Base-by-base conservation (phyloP, 768 basidiomycete species). In the Rubroboletus satanas region DNA sequence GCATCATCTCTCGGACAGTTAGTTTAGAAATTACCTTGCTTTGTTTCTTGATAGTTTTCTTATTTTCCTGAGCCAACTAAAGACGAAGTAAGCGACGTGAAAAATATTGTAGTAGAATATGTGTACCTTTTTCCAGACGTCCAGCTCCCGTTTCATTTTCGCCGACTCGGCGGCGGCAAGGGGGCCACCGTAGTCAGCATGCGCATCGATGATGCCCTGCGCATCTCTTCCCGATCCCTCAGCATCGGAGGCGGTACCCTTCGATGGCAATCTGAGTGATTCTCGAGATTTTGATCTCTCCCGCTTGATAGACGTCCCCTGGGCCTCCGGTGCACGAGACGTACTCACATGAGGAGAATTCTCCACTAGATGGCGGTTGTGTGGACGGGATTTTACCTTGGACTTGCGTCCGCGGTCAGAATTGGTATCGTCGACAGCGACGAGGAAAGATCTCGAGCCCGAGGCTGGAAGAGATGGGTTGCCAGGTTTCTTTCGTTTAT, bases 101-200 rank as follows among this genome's bases (percentile, higher is more conserved):
- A 31, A 11, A 35, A 38, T 21, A 7, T 31, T n/a, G 18, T 14
- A 11, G 29, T 15, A n/a, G 32, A 39, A 23, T 50, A 45, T 54
- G 56, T 64, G 49, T 33, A 71, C 74, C 63, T 75, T 81, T 68
- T 81, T 84, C 57, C 83, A 72, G 6, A 57, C 52, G 45, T 87
- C 84, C 5, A 85, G 62, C 59, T 90, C 85, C 33, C 74, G 77
- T 66, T 75, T 81, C 68, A 85, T 67, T 36, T 74, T 75, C n/a
- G 79, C 78, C 50, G 76, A 76, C 61, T 85, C 83, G 12, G 78
- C 74, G 12, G 69, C 63, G 6, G 79, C 75, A 56, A 78, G 55
- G 8, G 77, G 66, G 0, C 77, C 77, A 39, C 39, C 58, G 29
- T 64, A 68, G 12, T 65, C 69, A 14, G 39, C 18, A 28, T 65